Evolutionary conservation across 306 rosid species (phyloP), one percentile per base, ranked within the genome.

Genomic region (Vigna mungo): DNA sequence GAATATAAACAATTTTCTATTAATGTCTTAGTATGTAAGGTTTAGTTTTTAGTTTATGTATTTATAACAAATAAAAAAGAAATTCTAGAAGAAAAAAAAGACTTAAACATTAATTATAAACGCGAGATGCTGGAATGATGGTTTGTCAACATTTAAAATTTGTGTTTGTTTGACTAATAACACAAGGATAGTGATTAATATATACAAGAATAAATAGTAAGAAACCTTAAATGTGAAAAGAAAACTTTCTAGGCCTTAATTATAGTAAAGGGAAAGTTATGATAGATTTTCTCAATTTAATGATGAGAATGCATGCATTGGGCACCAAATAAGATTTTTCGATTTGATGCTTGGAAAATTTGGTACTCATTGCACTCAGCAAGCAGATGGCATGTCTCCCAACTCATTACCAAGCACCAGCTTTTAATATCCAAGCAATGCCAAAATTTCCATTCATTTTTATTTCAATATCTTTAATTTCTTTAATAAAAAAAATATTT

Each of bases 261-360:
- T 11, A 70, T 58, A 44, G 7, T 43, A 16, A n/a, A 16, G 18
- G 58, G 59, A 27, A 74, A 59, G 27, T 30, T 74, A 44, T 32
- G 7, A 18, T 46, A 6, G 15, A 25, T 9, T 58, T 58, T 43
- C 68, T 9, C 27, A 46, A 59, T 44, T 60, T n/a, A 59, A 74
- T 60, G 60, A 27, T 68, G 54, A 47, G 59, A 36, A 15, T 68
- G 59, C 49, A 68, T 51, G 23, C 52, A 14, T 46, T 21, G 12
- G 27, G 72, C 36, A 68, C 54, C 52, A 47, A 47, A 79, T 71
- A 62, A 56, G 68, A 21, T 34, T 36, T 37, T 15, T 67, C 49
- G 18, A 55, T 18, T 68, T 47, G 47, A 53, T 54, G 21, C 25
- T 76, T 76, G 8, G 52, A 44, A 53, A 23, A 37, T 52, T 25